Evolutionary conservation across 208 protist genomes (phyloP), one percentile per base, ranked within the genome.

Genomic region (Leptomonas seymouri): DNA sequence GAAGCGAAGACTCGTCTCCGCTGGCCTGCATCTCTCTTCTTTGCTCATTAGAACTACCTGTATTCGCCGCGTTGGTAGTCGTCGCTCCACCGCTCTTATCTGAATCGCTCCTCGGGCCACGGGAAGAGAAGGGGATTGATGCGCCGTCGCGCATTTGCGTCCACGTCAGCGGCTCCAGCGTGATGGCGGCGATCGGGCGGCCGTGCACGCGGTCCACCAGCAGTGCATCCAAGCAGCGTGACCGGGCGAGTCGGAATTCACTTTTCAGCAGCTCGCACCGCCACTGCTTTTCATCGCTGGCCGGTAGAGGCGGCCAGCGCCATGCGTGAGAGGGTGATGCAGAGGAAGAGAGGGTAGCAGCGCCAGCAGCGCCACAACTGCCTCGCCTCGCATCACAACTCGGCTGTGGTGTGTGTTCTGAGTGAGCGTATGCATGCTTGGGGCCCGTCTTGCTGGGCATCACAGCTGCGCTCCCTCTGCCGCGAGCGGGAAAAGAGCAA

Each of bases 221-320:
- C 18, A 95, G 66, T 18, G 75, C 82, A 62, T 95, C 85, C 1
- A 93, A 50, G n/a, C 78, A 79, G 7, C 64, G 39, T 0, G 87
- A 91, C 14, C 80, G 78, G 0, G 84, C 81, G 3, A 95, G 66
- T 9, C 80, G 81, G 58, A 89, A 92, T 59, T 90, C 83, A 23
- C 69, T 89, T 67, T 85, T 89, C 3, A 93, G 77, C 51, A 82
- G 81, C 56, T 95, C 87, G 41, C 75, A 78, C 14, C 77, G 73
- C 41, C 77, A 77, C 71, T 90, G 84, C 30, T 82, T 65, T 48
- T 74, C 61, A 67, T 95, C 90, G 36, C 66, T 67, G 30, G 67
- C 49, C 25, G 76, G 51, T 49, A 90, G 56, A 28, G 66, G 9
- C 14, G 44, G 68, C 62, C 60, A 59, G 7, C 60, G 69, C 56